phyloP scores from a whole-genome alignment of 805 yeast species.

The Myxozyma melibiosi region DNA sequence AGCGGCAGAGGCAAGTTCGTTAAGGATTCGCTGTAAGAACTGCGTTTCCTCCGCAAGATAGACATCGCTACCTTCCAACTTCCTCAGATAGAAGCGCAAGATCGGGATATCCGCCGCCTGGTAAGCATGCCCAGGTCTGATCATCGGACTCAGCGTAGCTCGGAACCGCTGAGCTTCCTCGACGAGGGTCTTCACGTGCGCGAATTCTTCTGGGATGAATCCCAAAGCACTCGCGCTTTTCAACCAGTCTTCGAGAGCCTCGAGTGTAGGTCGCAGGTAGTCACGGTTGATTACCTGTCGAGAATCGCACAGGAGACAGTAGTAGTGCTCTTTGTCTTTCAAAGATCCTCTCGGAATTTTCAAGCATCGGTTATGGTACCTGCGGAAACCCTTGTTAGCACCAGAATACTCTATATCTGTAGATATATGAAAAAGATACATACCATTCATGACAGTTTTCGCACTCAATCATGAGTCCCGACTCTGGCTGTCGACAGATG shows the following conservation, averaged over 20 bases:
- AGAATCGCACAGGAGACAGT: slow-evolving; percentile 58
- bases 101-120: slow-evolving; percentile 26
- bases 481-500: slow-evolving; percentile 59
- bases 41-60: slow-evolving; percentile 28
- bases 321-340: slow-evolving; percentile 46
- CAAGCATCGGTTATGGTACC: slow-evolving; percentile 77
- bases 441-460: slow-evolving; percentile 91
- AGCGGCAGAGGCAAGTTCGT: background rate
- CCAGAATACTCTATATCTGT: background rate
- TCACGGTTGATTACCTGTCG: slow-evolving; percentile 40
- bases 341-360: slow-evolving; percentile 35
- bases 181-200: slow-evolving; percentile 34
- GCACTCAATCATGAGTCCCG: slow-evolving; percentile 87
- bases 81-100: slow-evolving; percentile 51
- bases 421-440: background rate
- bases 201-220: slow-evolving; percentile 44
- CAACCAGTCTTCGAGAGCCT: slow-evolving; percentile 40
- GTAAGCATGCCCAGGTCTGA: background rate
- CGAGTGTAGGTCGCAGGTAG: slow-evolving; percentile 43
- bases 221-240: slow-evolving; percentile 40
- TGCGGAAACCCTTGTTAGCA: slow-evolving; percentile 7
- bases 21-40: background rate
- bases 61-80: slow-evolving; percentile 51
- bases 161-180: background rate
- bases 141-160: background rate